These are phyloP conservation scores for Aureobasidium sp. DNA, from an alignment of 2,329 filamentous ascomycete species.

Conservation along the genomic window DNA sequence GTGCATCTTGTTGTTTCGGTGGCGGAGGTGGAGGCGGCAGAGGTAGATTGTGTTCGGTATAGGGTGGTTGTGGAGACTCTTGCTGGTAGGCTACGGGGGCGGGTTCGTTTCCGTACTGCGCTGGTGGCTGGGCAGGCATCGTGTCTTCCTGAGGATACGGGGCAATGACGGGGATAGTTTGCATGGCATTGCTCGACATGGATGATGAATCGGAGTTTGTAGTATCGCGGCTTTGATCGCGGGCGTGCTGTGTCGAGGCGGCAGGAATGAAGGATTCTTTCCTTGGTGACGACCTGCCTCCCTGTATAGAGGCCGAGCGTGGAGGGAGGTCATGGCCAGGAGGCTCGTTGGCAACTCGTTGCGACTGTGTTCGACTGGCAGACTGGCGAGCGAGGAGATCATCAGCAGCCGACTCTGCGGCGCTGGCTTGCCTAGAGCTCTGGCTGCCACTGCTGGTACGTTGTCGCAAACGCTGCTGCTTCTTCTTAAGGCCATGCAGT, in stretches of 20 bases:
- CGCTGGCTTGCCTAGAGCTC: constrained; percentile 34
- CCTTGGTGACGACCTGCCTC: constrained; percentile 35
- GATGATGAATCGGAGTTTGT: constrained; percentile 53
- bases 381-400: constrained; percentile 31
- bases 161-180: constrained; percentile 65
- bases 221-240: constrained; percentile 22
- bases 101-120: constrained; percentile 9
- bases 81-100: neutral
- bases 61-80: constrained; percentile 13
- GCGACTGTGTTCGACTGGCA: constrained; percentile 31
- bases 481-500: constrained; percentile 90
- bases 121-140: constrained; percentile 32
- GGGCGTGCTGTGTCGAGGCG: constrained; percentile 22
- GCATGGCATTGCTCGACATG: constrained; percentile 65
- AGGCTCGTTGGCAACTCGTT: constrained; percentile 35
- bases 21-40: constrained; percentile 60
- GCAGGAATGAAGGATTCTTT: constrained; percentile 30
- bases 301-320: constrained; percentile 36
- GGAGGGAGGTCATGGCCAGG: constrained; percentile 35
- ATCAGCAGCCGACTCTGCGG: constrained; percentile 39
- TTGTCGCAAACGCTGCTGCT: constrained; percentile 76
- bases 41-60: constrained; percentile 34
- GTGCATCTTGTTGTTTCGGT: constrained; percentile 78
- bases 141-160: constrained; percentile 59
- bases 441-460: constrained; percentile 27